These are phyloP conservation scores for Madurella fahalii DNA, from an alignment of 2,329 filamentous ascomycete genomes.

Conservation along the genomic window DNA sequence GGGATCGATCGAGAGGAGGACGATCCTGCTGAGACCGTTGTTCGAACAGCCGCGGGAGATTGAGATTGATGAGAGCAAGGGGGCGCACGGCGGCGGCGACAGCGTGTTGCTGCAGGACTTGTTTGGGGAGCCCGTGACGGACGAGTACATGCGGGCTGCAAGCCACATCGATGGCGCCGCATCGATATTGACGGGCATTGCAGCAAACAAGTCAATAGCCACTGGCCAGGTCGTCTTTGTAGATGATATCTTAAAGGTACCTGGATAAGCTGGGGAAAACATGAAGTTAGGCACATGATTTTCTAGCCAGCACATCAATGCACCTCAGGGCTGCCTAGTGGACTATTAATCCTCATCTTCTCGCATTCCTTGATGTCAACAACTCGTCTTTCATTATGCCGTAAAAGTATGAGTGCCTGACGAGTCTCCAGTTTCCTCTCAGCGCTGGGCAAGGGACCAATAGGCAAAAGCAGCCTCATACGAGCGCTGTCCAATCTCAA, in stretches of 20 bases:
- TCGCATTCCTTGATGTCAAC: no score
- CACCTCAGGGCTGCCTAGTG: no score
- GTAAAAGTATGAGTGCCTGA: no score
- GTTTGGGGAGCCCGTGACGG: conserved; percentile 50
- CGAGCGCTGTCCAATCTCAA: no score
- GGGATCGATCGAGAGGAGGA: conserved; percentile 47
- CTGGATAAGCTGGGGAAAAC: conserved; percentile 3
- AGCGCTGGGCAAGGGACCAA: no score
- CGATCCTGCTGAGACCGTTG: conserved; percentile 48
- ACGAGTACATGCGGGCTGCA: conserved; percentile 52
- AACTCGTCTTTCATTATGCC: no score
- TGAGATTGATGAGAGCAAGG: conserved; percentile 47
- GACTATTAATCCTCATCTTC: no score
- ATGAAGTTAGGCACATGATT: no score
- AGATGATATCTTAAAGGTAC: conserved; percentile 44
- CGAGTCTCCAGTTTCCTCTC: no score
- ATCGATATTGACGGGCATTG: conserved; percentile 57
- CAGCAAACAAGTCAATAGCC: conserved; percentile 54
- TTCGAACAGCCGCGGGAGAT: conserved; percentile 56
- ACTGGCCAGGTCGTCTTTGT: conserved; percentile 55
- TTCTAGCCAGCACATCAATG: no score
- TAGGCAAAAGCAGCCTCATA: no score
- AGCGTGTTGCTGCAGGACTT: conserved; percentile 53
- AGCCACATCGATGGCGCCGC: conserved; percentile 56
- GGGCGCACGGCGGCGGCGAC: conserved; percentile 59